A percentile compares a stretch with the other conserved stretches of the same genome.
Evolutionary conservation across 495 filamentous ascomycete genomes (phyloP).

Genomic region (Hyaloscypha finlandica): DNA sequence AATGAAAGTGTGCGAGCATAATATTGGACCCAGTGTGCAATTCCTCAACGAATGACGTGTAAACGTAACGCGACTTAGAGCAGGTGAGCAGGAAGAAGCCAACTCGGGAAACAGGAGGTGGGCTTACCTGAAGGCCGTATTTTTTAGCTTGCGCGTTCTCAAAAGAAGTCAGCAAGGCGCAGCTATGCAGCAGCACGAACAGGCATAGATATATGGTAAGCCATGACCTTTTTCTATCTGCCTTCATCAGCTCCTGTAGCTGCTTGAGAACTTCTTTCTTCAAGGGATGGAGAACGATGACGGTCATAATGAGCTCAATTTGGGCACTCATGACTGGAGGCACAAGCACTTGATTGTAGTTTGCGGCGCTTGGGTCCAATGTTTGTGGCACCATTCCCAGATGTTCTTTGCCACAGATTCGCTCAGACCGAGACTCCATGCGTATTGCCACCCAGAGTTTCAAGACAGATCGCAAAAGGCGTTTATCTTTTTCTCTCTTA

Average conservation of each 20-base stretch:
- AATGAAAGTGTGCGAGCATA: slow-evolving; percentile 19
- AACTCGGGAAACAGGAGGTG: not conserved
- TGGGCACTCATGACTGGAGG: slow-evolving; percentile 63
- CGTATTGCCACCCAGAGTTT: slow-evolving; percentile 60
- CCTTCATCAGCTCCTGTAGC: slow-evolving; percentile 54
- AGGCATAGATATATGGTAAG: slow-evolving; percentile 58
- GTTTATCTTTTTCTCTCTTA: slow-evolving; percentile 36
- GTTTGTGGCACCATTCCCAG: slow-evolving; percentile 51
- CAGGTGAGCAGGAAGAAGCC: not conserved
- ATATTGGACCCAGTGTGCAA: slow-evolving; percentile 1
- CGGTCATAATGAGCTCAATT: slow-evolving; percentile 56
- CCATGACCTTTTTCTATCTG: slow-evolving; percentile 57
- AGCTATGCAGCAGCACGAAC: slow-evolving; percentile 60
- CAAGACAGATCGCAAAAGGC: slow-evolving; percentile 49
- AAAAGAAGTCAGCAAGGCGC: slow-evolving; percentile 56
- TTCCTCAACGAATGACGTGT: not conserved
- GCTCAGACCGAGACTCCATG: slow-evolving; percentile 56
- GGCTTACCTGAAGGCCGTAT: slow-evolving; percentile 47
- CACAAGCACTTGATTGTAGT: slow-evolving; percentile 53
- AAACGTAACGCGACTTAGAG: not conserved
- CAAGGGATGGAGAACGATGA: slow-evolving; percentile 52
- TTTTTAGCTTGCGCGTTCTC: slow-evolving; percentile 57
- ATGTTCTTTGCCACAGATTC: slow-evolving; percentile 56
- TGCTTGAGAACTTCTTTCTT: slow-evolving; percentile 55
- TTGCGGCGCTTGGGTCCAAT: slow-evolving; percentile 50